A percentile compares a stretch with the other conserved stretches of the same genome.
Evolutionary conservation across 2,329 filamentous ascomycete species (phyloP).

Genomic region (Fusarium floridanum): DNA sequence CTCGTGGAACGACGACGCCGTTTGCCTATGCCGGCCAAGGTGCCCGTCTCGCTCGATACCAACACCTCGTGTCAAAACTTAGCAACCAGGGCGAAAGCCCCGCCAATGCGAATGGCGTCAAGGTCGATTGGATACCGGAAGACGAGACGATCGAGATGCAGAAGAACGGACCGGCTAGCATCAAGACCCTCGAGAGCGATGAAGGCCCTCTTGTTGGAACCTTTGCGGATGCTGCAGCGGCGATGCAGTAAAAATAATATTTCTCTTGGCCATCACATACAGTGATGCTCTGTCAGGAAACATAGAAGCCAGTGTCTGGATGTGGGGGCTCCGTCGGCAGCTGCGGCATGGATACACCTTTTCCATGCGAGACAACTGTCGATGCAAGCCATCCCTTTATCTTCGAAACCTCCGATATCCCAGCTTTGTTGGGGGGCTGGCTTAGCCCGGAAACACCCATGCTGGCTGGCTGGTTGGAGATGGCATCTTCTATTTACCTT

Average conservation of each 20-base stretch:
- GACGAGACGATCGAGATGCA: conserved; percentile 63
- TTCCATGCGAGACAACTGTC: conserved; percentile 14
- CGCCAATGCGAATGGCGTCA: conserved; percentile 54
- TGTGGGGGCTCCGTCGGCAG: conserved; percentile 7
- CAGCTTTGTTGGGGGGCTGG: conserved; percentile 9
- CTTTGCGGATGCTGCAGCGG: conserved; percentile 70
- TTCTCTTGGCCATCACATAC: background rate
- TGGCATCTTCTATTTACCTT: conserved; percentile 1
- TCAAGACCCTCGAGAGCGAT: conserved; percentile 52
- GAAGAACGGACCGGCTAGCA: conserved; percentile 51
- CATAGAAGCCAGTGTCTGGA: conserved; percentile 3
- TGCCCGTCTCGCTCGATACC: conserved; percentile 68
- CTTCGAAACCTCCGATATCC: conserved; percentile 15
- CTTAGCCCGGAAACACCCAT: conserved; percentile 11
- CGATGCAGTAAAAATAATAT: conserved; percentile 54
- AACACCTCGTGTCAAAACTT: conserved; percentile 72
- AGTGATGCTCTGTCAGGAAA: background rate
- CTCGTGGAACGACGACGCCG: conserved; percentile 52
- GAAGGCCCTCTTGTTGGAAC: conserved; percentile 67
- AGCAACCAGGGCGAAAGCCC: conserved; percentile 58
- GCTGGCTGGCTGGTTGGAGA: conserved; percentile 1
- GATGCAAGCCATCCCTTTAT: conserved; percentile 23
- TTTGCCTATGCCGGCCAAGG: conserved; percentile 68
- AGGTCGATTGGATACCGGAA: conserved; percentile 69
- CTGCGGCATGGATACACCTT: conserved; percentile 12